Evolutionary conservation across 1,284 basidiomycete genomes (phyloP).

Genomic region (Inonotus obliquus): DNA sequence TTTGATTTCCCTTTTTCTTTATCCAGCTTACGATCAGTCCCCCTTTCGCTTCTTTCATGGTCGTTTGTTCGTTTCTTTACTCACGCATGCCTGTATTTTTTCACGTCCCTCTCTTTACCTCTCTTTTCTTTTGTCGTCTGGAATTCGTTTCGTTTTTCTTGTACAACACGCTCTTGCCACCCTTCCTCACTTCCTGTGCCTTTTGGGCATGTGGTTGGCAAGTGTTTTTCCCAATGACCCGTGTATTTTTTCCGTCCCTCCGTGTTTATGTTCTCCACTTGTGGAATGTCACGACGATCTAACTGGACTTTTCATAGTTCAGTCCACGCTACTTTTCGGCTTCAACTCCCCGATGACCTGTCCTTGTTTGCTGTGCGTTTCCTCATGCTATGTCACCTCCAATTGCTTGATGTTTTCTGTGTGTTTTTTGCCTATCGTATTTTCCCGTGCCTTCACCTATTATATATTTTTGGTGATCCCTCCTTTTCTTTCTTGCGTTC

Average conservation of each 20-base stretch:
- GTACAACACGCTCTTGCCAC: background rate
- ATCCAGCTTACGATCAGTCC: background rate
- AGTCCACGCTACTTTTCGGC: too few species aligned
- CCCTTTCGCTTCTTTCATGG: background rate
- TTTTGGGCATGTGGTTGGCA: background rate
- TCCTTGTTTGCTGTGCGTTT: too few species aligned
- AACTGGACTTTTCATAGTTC: background rate
- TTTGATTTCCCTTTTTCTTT: background rate
- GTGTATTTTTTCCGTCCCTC: background rate
- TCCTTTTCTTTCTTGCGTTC: background rate
- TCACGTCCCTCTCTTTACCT: background rate
- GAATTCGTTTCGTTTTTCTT: background rate
- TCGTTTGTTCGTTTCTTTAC: slow-evolving; percentile 4
- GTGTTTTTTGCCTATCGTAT: background rate
- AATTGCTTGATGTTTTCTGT: background rate
- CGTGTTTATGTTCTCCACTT: background rate
- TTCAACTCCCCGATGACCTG: too few species aligned
- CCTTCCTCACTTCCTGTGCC: background rate
- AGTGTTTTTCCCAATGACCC: background rate
- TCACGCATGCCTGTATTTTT: background rate
- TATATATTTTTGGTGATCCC: background rate
- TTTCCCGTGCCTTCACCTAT: background rate
- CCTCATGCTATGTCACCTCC: too few species aligned
- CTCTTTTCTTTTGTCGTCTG: background rate
- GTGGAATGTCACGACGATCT: background rate